A percentile compares a stretch with the other conserved stretches of the same genome.
phyloP scores from a whole-genome alignment of 1,139 yeast genomes.

The Yarrowia galli region DNA sequence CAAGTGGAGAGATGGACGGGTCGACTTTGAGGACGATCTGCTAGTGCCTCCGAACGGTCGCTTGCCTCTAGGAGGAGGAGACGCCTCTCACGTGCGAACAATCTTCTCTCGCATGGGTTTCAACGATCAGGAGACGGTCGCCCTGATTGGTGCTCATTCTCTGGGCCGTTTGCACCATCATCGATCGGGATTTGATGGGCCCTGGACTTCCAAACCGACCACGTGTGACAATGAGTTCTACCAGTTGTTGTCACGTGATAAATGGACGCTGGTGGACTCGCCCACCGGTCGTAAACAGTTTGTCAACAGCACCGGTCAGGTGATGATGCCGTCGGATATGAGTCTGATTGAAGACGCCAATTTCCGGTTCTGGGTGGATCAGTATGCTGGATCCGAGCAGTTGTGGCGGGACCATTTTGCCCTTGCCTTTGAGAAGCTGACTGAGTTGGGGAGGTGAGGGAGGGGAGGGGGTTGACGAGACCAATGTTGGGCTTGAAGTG shows the following conservation, averaged over 20 bases:
- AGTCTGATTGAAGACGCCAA: conserved; percentile 71
- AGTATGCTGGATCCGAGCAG: conserved; percentile 74
- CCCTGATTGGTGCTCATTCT: conserved; percentile 71
- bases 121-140: conserved; percentile 56
- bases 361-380: conserved; percentile 70
- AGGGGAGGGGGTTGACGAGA: background rate
- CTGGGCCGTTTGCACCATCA: conserved; percentile 75
- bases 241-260: conserved; percentile 66
- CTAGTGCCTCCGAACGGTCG: conserved; percentile 57
- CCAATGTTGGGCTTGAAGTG: too few relatives aligned
- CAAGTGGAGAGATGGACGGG: conserved; percentile 57
- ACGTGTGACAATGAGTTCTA: conserved; percentile 82
- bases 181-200: conserved; percentile 76
- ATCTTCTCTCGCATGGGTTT: conserved; percentile 57
- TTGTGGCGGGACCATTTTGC: conserved; percentile 76
- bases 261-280: conserved; percentile 79
- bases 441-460: conserved; percentile 65
- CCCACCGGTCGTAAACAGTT: conserved; percentile 81
- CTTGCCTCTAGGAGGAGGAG: conserved; percentile 55
- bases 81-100: conserved; percentile 53
- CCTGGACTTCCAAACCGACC: conserved; percentile 89
- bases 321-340: conserved; percentile 91
- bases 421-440: conserved; percentile 69
- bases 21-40: conserved; percentile 52
- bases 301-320: conserved; percentile 68